These are phyloP conservation scores for Volvariella surrecta DNA, from an alignment of 1,284 basidiomycete genomes.

Conservation along the genomic window DNA sequence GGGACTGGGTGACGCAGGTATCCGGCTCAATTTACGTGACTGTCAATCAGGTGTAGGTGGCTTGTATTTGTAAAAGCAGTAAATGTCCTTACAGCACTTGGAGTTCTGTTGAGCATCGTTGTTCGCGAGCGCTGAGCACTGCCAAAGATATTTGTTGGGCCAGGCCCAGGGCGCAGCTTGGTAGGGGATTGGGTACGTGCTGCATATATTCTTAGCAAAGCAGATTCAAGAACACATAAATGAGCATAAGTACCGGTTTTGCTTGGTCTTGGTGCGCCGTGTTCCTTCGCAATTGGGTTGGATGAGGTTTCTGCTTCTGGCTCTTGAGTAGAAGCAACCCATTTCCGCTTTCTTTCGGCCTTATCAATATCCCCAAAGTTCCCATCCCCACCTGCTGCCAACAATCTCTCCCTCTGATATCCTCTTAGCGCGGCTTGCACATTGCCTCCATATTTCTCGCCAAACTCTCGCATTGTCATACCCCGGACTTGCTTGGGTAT, in stretches of 20 bases:
- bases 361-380: constrained; percentile 52
- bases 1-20: constrained; percentile 44
- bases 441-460: constrained; percentile 67
- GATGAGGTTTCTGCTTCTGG: constrained; percentile 32
- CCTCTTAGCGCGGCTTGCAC: constrained; percentile 59
- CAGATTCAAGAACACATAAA: background rate
- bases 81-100: constrained; percentile 32
- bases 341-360: constrained; percentile 64
- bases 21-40: constrained; percentile 27
- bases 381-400: constrained; percentile 33
- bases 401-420: constrained; percentile 48
- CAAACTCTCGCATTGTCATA: constrained; percentile 69
- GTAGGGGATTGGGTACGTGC: constrained; percentile 42
- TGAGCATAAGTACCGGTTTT: constrained; percentile 47
- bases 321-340: constrained; percentile 51
- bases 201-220: constrained; percentile 15
- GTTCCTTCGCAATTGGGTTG: constrained; percentile 23
- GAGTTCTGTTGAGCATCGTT: constrained; percentile 34
- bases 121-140: constrained; percentile 38
- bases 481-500: constrained; percentile 66
- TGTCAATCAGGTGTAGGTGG: constrained; percentile 11
- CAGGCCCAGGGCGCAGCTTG: constrained; percentile 45
- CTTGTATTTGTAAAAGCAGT: constrained; percentile 2
- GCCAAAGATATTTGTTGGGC: constrained; percentile 37
- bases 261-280: constrained; percentile 28